A percentile compares a stretch with the other conserved stretches of the same genome.
These are phyloP conservation scores for Verticillium nubilum DNA, from an alignment of 2,329 filamentous ascomycete species.

Conservation along the genomic window DNA sequence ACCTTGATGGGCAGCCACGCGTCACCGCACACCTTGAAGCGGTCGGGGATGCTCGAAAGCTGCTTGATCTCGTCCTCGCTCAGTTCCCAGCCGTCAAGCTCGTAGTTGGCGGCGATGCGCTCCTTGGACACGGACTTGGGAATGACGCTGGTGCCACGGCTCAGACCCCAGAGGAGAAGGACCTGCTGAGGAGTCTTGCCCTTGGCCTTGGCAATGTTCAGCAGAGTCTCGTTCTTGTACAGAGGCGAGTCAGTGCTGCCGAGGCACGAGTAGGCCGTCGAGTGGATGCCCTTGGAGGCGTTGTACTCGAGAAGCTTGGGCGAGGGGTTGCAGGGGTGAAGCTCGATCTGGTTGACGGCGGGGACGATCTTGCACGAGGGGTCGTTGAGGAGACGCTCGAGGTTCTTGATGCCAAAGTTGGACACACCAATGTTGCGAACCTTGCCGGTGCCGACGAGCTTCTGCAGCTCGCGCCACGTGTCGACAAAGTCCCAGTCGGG, in stretches of 20 bases:
- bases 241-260: slow-evolving; percentile 66
- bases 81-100: slow-evolving; percentile 68
- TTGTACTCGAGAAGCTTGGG: slow-evolving; percentile 72
- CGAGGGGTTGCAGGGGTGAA: slow-evolving; percentile 77
- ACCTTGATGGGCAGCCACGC: slow-evolving; percentile 70
- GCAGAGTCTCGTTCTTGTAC: slow-evolving; percentile 59
- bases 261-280: slow-evolving; percentile 69
- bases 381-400: slow-evolving; percentile 70
- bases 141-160: slow-evolving; percentile 77
- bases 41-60: slow-evolving; percentile 62
- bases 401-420: slow-evolving; percentile 77
- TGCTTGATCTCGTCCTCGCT: slow-evolving; percentile 65
- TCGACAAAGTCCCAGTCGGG: slow-evolving; percentile 78
- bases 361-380: slow-evolving; percentile 55
- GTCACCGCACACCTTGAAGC: slow-evolving; percentile 80
- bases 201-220: slow-evolving; percentile 58
- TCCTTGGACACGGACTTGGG: slow-evolving; percentile 74
- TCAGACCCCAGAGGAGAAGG: slow-evolving; percentile 73
- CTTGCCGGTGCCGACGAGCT: slow-evolving; percentile 62
- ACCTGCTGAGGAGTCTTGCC: slow-evolving; percentile 70
- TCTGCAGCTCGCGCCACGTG: slow-evolving; percentile 70
- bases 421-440: slow-evolving; percentile 79
- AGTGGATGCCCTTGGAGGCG: slow-evolving; percentile 68
- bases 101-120: slow-evolving; percentile 72
- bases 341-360: slow-evolving; percentile 77